Evolutionary conservation across 768 basidiomycete species (phyloP), one percentile per base, ranked within the genome.

Genomic region (Rossbeevera mucosa): DNA sequence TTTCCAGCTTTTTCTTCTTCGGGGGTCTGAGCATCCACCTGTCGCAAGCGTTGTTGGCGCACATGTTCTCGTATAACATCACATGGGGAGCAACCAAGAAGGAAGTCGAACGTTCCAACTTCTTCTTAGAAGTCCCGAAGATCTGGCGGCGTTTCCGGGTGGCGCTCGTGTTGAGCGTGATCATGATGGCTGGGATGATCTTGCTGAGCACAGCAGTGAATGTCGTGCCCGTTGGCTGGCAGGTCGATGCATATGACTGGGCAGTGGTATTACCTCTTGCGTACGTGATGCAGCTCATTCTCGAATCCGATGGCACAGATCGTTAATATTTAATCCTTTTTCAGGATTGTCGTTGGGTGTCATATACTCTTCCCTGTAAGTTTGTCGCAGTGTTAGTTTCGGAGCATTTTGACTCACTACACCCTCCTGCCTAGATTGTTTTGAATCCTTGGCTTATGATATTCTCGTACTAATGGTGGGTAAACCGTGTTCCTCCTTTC

Each of bases 371-470:
- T 84, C 72, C 91, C 91, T 20, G 85, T 87, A 64, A 62, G 82
- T 13, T 49, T 7, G 22, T 40, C 48, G n/a, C 21, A 7, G 22
- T 4, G 18, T 26, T 25, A 11, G 6, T 45, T 20, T 45, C 6
- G 13, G 18, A 8, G 2, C 13, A 53, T 26, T 20, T 76, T 14
- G 12, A 4, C 56, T 71, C 73, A 42, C 58, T 71, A 5, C 22
- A 2, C 42, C 58, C 33, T 52, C 31, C 12, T 2, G 44, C 25
- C 8, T 18, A 86, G 78, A 85, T 94, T 55, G 84, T 91, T 20
- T 78, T 94, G 47, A 94, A 94, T 61, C 91, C 90, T 0, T 90
- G 86, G 86, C 73, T 92, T 48, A 89, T 90, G 86, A 86, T 90
- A 50, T 92, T 92, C 70, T 85, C 83, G 0, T 81, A 79, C 28